phyloP scores from a whole-genome alignment of 2,329 filamentous ascomycete genomes.

The Colletotrichum simmondsii region DNA sequence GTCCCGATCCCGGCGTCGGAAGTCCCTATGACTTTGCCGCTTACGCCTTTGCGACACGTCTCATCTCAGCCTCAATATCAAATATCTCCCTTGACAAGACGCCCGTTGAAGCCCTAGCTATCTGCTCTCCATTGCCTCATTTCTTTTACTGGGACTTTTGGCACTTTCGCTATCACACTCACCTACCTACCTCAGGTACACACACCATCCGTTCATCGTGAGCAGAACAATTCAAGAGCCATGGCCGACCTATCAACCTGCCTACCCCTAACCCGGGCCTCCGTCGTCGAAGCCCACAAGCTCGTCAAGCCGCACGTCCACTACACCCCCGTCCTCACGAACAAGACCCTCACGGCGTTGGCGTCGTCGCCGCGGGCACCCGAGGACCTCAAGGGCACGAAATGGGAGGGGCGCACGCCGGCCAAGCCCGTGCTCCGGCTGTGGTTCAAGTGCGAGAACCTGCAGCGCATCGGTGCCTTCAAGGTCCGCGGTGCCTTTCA shows the following conservation, averaged over 20 bases:
- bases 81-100: not conserved
- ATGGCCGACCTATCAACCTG: constrained; percentile 67
- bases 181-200: too few relatives aligned
- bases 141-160: not conserved
- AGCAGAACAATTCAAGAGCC: constrained; percentile 4
- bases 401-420: constrained; percentile 65
- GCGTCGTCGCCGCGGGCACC: constrained; percentile 76
- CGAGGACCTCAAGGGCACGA: constrained; percentile 64
- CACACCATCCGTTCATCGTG: not conserved
- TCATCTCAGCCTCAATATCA: constrained; percentile 36
- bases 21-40: constrained; percentile 10
- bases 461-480: constrained; percentile 91
- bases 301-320: constrained; percentile 83
- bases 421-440: constrained; percentile 76
- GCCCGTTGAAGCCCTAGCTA: not conserved
- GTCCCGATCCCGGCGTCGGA: not conserved
- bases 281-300: constrained; percentile 77
- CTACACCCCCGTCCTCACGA: constrained; percentile 85
- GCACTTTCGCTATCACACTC: not conserved
- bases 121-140: too few relatives aligned
- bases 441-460: constrained; percentile 97
- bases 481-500: constrained; percentile 93
- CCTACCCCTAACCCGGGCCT: constrained; percentile 76
- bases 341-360: constrained; percentile 76
- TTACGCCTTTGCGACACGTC: constrained; percentile 23